A percentile compares a stretch with the other conserved stretches of the same genome.
phyloP scores from a whole-genome alignment of 169 alveolate species.

The Eimeria maxima region DNA sequence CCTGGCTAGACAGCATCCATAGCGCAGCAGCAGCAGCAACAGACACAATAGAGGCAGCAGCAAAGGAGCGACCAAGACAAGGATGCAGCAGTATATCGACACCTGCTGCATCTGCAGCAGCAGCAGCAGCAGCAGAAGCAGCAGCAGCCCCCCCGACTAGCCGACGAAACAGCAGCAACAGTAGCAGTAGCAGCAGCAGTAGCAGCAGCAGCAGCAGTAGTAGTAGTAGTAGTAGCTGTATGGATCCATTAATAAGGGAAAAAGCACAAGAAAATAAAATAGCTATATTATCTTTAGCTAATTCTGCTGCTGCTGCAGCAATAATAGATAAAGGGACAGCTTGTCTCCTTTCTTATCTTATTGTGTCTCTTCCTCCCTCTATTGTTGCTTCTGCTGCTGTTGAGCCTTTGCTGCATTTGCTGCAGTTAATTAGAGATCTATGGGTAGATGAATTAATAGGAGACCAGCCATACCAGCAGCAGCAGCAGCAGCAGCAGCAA shows the following conservation, averaged over 20 bases:
- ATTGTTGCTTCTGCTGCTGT: background rate
- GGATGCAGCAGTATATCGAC: background rate
- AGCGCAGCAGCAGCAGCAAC: background rate
- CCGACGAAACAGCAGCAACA: background rate
- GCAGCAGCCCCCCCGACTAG: no score
- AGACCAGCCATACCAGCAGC: background rate
- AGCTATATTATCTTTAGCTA: background rate
- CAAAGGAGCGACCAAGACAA: background rate
- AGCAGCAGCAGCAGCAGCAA: background rate
- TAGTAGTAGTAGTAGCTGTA: background rate
- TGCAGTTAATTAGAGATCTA: background rate
- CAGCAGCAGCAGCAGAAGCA: background rate
- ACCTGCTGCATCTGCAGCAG: background rate
- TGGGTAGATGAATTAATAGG: background rate
- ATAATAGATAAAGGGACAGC: slow-evolving; percentile 10
- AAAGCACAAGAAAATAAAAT: background rate
- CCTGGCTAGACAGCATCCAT: background rate
- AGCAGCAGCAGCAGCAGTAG: no score
- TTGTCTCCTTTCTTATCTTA: background rate
- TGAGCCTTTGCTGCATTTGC: background rate
- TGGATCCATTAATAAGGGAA: background rate
- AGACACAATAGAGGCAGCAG: no score
- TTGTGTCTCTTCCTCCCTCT: background rate
- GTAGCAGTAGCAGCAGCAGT: slow-evolving; percentile 22
- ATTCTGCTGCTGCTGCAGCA: background rate